These are phyloP conservation scores for Xylaria curta DNA, from an alignment of 495 filamentous ascomycete species.

Conservation along the genomic window DNA sequence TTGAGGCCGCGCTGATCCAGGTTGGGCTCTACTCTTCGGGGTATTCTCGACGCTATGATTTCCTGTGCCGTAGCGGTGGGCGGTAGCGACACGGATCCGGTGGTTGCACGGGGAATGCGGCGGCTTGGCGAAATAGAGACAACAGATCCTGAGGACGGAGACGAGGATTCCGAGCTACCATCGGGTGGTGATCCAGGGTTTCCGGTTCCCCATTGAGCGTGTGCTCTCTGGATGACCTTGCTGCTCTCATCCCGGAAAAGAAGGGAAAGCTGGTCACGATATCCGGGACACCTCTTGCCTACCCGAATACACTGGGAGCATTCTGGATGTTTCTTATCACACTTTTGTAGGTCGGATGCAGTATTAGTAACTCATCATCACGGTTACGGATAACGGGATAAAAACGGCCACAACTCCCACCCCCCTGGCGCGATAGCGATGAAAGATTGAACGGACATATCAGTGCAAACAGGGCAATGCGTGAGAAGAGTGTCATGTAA, in stretches of 20 bases:
- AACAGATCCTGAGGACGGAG: not conserved
- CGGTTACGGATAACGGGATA: not conserved
- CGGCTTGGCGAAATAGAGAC: not conserved
- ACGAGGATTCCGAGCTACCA: slow-evolving; percentile 35
- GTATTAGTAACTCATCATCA: slow-evolving; percentile 15
- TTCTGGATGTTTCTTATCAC: slow-evolving; percentile 67
- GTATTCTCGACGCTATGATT: slow-evolving; percentile 30
- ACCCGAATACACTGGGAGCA: slow-evolving; percentile 70
- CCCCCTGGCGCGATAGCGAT: not conserved
- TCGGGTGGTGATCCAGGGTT: slow-evolving; percentile 36
- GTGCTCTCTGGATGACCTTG: slow-evolving; percentile 69
- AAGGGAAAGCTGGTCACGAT: slow-evolving; percentile 70
- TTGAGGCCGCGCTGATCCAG: slow-evolving; percentile 51
- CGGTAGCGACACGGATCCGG: slow-evolving; percentile 18
- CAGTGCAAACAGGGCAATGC: slow-evolving; percentile 6
- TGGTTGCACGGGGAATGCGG: slow-evolving; percentile 21
- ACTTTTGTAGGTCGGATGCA: slow-evolving; percentile 50
- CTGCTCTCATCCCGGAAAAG: slow-evolving; percentile 78
- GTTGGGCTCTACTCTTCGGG: slow-evolving; percentile 38
- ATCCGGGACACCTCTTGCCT: slow-evolving; percentile 68
- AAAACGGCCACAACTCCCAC: not conserved
- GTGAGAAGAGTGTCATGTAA: slow-evolving; percentile 23
- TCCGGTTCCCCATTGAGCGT: slow-evolving; percentile 54
- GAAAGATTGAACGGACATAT: slow-evolving; percentile 16
- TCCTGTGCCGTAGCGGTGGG: slow-evolving; percentile 18